A percentile compares a stretch with the other conserved stretches of the same genome.
Conservation (phyloP, 805 yeast genomes). For the Lachancea sp. region DNA sequence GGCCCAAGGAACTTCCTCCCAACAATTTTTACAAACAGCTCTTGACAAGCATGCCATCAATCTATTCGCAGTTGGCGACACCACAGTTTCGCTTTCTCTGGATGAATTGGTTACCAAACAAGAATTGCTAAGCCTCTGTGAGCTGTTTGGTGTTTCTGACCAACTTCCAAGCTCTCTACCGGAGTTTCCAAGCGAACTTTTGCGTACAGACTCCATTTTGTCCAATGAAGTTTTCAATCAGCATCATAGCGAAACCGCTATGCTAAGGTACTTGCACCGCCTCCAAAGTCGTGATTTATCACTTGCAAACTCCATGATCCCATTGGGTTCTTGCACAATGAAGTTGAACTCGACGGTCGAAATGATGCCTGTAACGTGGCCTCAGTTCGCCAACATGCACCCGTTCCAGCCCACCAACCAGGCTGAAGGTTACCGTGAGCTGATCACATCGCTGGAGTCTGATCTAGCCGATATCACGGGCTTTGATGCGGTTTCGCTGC, state of each 20-base stretch:
- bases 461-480: slow-evolving; percentile 93
- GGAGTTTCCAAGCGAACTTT: slow-evolving; percentile 41
- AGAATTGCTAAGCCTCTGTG: slow-evolving; percentile 54
- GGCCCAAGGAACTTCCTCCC: slow-evolving; percentile 43
- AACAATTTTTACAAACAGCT: slow-evolving; percentile 51
- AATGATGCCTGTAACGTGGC: slow-evolving; percentile 93
- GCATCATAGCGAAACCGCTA: slow-evolving; percentile 90
- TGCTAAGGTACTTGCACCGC: slow-evolving; percentile 82
- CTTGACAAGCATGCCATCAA: slow-evolving; percentile 62
- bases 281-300: slow-evolving; percentile 87
- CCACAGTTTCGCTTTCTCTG: slow-evolving; percentile 68
- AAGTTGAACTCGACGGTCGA: slow-evolving; percentile 91
- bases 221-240: slow-evolving; percentile 73
- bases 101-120: slow-evolving; percentile 75
- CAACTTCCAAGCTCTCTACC: slow-evolving; percentile 36
- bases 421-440: slow-evolving; percentile 77
- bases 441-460: slow-evolving; percentile 67
- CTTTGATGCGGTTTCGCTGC: slow-evolving; percentile 79
- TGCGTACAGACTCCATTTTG: slow-evolving; percentile 55
- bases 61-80: slow-evolving; percentile 57
- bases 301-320: slow-evolving; percentile 93
- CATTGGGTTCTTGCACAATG: slow-evolving; percentile 98
- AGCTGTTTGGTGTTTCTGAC: slow-evolving; percentile 42
- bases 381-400: slow-evolving; percentile 81
- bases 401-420: slow-evolving; percentile 90